Evolutionary conservation across 2,329 filamentous ascomycete species (phyloP).

Genomic region (Sphaceloma murrayae): DNA sequence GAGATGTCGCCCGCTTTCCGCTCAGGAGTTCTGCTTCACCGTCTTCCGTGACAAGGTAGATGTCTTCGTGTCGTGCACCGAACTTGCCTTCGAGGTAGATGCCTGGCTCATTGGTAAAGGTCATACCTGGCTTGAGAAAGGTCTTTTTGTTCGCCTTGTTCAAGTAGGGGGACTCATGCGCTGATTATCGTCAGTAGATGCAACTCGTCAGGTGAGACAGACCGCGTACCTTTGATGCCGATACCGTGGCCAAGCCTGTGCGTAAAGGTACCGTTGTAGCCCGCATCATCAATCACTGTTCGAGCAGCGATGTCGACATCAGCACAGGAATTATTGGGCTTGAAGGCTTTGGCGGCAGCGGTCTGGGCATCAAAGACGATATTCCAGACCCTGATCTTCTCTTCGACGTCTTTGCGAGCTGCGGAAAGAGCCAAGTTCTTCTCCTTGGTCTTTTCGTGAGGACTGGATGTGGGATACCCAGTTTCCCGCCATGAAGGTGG

Average conservation of each 20-base stretch:
- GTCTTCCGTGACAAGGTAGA: conserved; percentile 47
- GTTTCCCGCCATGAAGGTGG: not conserved
- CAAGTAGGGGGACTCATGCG: conserved; percentile 55
- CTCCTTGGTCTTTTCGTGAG: conserved; percentile 15
- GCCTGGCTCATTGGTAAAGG: conserved; percentile 55
- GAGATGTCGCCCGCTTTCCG: conserved; percentile 41
- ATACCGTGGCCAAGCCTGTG: conserved; percentile 56
- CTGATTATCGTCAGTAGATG: conserved; percentile 24
- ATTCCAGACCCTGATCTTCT: conserved; percentile 51
- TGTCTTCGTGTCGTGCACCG: conserved; percentile 54
- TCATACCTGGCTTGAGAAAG: conserved; percentile 47
- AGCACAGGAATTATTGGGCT: conserved; percentile 46
- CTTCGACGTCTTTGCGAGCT: too few species aligned
- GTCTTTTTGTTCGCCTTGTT: conserved; percentile 50
- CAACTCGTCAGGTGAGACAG: not conserved
- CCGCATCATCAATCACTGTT: conserved; percentile 47
- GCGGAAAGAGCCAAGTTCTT: too few species aligned
- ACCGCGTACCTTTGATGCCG: conserved; percentile 45
- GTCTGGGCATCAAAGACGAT: conserved; percentile 54
- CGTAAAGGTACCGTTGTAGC: conserved; percentile 51
- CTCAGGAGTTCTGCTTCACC: conserved; percentile 48
- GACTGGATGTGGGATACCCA: not conserved
- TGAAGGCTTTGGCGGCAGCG: conserved; percentile 43
- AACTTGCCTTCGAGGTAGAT: conserved; percentile 52
- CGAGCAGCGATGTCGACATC: conserved; percentile 53